Base-by-base conservation (phyloP, 2,329 filamentous ascomycete genomes). In the Colletotrichum sp. region DNA sequence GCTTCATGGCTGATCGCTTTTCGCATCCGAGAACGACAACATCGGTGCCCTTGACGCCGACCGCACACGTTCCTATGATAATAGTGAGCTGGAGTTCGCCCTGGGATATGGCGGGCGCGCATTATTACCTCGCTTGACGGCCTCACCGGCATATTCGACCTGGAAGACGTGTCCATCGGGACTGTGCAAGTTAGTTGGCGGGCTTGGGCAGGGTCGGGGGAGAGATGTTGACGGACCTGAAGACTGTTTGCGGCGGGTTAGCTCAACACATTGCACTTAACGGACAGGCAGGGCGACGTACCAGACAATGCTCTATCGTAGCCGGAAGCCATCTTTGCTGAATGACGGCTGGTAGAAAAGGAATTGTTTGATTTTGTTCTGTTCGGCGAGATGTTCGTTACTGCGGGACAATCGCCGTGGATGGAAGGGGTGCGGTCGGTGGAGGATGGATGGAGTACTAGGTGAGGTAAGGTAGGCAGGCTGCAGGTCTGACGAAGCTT, bases 121-220 rank as follows among this genome's bases (percentile, higher is more conserved):
- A 36, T 63, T 81, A 84, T 76, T 88, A 97, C 96, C 97, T 95
- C 97, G 90, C 91, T 99, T 99, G 80, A 99, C 97, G 80, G 97
- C 97, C 89, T 99, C 97, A 80, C 98, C 94, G 72, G 97, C 97
- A 92, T 99, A 99, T 91, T 99, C 97, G 83, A 99, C 97, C 88
- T 99, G 97, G 89, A 99, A 99, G 83, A 99, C 97, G 90, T 99
- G 97, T 87, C 97, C 97, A 88, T 99, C 97, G 83, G 97, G 97
- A 92, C 96, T 99, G 84, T 65, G 74, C 64, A n/a, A 52, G 84
- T 93, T 86, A 93, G 89, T 81, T 79, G 36, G 32, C 75, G 69
- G 68, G 39, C 28, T 57, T 36, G 55, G 67, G 57, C n/a, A 78
- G 66, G 68, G 65, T 75, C 44, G 36, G 62, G 26, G 60, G 79